phyloP scores from a whole-genome alignment of 2,329 filamentous ascomycete genomes.

The Arthrobotrys sinensis region DNA sequence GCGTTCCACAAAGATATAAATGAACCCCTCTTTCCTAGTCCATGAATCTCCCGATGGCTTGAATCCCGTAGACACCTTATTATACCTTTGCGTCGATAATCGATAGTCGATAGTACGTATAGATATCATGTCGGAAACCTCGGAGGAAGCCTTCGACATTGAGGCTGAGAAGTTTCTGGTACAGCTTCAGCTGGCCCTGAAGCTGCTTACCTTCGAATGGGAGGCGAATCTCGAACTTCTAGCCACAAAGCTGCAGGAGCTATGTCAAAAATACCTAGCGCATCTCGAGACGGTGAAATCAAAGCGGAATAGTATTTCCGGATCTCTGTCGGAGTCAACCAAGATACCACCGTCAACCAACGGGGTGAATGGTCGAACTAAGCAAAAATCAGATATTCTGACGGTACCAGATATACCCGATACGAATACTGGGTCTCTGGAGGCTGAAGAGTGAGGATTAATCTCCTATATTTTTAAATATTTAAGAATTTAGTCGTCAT shows the following conservation, averaged over 20 bases:
- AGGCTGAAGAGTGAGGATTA: constrained; percentile 5
- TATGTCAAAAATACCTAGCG: constrained; percentile 39
- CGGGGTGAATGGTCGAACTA: not conserved
- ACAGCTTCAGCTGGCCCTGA: constrained; percentile 51
- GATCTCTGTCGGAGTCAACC: not conserved
- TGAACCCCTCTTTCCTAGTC: not conserved
- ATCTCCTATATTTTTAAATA: not conserved
- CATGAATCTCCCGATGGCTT: too few relatives aligned
- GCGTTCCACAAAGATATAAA: constrained; percentile 25
- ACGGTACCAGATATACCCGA: constrained; percentile 12
- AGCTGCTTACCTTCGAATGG: constrained; percentile 52
- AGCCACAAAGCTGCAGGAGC: constrained; percentile 40
- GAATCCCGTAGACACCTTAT: not conserved
- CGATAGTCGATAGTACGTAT: not conserved
- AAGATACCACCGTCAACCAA: not conserved
- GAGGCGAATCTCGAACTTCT: constrained; percentile 52
- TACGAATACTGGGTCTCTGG: not conserved
- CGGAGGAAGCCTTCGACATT: constrained; percentile 26
- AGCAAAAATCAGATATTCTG: not conserved
- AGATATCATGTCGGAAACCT: constrained; percentile 18
- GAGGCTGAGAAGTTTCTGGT: constrained; percentile 51
- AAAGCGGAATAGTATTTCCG: constrained; percentile 7
- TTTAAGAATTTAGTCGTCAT: not conserved
- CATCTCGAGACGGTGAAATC: constrained; percentile 9
- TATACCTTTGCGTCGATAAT: too few relatives aligned